Evolutionary conservation across 192 early-diverging fungal genomes (phyloP), one percentile per base, ranked within the genome.

Genomic region (Coemansia sp.): DNA sequence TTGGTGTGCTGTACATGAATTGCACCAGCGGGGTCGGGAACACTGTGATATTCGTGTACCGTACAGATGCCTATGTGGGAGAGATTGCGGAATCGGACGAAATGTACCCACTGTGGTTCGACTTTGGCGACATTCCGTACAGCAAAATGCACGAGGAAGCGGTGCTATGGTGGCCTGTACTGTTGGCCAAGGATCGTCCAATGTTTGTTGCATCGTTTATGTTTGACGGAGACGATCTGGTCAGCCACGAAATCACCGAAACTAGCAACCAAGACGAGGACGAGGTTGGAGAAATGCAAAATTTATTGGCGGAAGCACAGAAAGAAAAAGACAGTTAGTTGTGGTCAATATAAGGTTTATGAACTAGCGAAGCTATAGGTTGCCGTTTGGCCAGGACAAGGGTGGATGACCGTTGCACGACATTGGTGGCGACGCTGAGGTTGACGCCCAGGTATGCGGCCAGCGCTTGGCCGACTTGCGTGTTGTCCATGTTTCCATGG

Each of bases 401-500:
- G 5, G 41, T 21, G 12, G 23, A 6, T 7, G 49, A 21, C 49
- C 49, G 49, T 10, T 24, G 49, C 38, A 92, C 51, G 14, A 60
- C 62, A 5, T 60, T 33, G 5, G 91, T 90, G 34, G 87, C 71
- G 23, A 59, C 59, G 6, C 72, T 35, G 11, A 89, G 72, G 58
- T 87, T 76, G 4, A 92, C 71, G 36, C 71, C 69, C 35, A 92
- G 73, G 58, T 84, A 89, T 5, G 78, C 60, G 0, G 53, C 63
- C 55, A 92, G 83, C 49, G 87, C 85, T 16, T 74, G 73, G 55
- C 89, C 89, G 24, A 92, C 84, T 4, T 89, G 81, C 1, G 87
- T 89, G 64, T 92, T 92, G 36, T 92, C 91, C 69, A 88, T 81
- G 69, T 75, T 87, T 23, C 90, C 90, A 12, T 72, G 71, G 48